Percentiles rank a stretch among this genome's conserved stretches.
These are phyloP conservation scores for Lotus japonicus DNA, from an alignment of 306 rosid genomes.

Conservation along the genomic window DNA sequence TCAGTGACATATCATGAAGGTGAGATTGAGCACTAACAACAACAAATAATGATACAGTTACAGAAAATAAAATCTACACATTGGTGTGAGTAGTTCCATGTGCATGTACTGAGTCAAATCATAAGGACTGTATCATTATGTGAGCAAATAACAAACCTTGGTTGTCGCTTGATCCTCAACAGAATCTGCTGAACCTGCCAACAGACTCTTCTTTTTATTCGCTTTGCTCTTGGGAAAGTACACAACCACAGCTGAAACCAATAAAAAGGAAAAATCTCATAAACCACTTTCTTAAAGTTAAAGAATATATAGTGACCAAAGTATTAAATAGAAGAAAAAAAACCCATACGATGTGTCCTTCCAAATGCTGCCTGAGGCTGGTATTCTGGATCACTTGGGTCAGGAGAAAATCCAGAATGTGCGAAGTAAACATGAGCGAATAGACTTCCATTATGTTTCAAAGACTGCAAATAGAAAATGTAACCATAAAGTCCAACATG, in stretches of 20 bases:
- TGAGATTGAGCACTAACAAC: neutral
- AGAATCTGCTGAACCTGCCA: slow-evolving; percentile 56
- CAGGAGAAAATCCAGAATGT: slow-evolving; percentile 78
- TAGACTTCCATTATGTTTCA: slow-evolving; percentile 78
- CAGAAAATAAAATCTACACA: neutral
- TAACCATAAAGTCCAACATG: neutral
- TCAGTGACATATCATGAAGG: neutral
- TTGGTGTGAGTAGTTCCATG: neutral
- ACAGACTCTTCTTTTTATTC: slow-evolving; percentile 63
- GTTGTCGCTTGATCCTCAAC: slow-evolving; percentile 37
- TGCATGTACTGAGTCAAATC: neutral
- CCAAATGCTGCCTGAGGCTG: slow-evolving; percentile 72
- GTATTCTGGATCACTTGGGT: slow-evolving; percentile 88
- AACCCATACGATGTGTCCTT: slow-evolving; percentile 57
- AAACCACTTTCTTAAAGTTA: slow-evolving; percentile 1
- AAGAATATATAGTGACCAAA: neutral
- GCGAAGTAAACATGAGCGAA: slow-evolving; percentile 88
- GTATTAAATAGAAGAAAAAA: neutral
- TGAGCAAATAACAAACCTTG: slow-evolving; percentile 42
- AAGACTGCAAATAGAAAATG: slow-evolving; percentile 39
- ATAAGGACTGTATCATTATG: neutral
- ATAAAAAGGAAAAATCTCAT: slow-evolving; percentile 11
- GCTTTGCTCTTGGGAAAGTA: slow-evolving; percentile 75
- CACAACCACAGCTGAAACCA: slow-evolving; percentile 63
- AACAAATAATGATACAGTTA: neutral